Percentiles rank a stretch among this genome's conserved stretches.
Conservation (phyloP, 352 stramenopile genomes). For the Peronosclerospora sorghi region DNA sequence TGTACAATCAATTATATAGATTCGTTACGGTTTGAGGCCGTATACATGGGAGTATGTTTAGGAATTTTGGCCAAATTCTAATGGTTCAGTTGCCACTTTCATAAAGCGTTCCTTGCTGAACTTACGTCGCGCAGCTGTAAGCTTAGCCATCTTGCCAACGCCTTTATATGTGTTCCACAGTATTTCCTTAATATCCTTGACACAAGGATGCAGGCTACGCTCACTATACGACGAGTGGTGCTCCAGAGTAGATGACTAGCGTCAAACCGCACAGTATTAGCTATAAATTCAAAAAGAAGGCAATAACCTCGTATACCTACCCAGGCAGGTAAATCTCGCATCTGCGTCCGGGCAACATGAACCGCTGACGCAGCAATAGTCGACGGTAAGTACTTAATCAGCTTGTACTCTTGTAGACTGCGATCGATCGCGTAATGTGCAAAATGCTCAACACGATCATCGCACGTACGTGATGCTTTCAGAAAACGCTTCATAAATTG, state of each 20-base stretch:
- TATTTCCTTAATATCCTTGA: conserved; percentile 74
- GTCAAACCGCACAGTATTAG: conserved; percentile 3
- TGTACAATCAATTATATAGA: conserved; percentile 29
- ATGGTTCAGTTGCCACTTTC: conserved; percentile 47
- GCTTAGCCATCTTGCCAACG: conserved; percentile 63
- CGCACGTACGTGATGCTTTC: conserved; percentile 62
- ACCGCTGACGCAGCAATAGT: conserved; percentile 94
- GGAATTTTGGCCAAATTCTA: conserved; percentile 37
- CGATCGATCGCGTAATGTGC: conserved; percentile 97
- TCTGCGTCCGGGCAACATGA: conserved; percentile 88
- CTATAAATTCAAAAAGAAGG: background rate
- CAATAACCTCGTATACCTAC: conserved; percentile 25
- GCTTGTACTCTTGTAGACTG: conserved; percentile 96
- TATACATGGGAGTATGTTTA: conserved; percentile 13
- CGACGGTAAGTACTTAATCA: conserved; percentile 96
- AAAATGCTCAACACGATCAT: conserved; percentile 79
- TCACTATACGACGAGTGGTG: conserved; percentile 78
- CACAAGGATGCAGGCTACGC: conserved; percentile 33
- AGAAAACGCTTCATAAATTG: conserved; percentile 84
- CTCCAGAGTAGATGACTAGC: conserved; percentile 58
- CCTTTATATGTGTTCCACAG: conserved; percentile 61
- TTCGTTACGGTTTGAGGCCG: conserved; percentile 11
- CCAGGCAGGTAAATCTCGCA: conserved; percentile 64
- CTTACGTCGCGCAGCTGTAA: conserved; percentile 75
- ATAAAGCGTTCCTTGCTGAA: conserved; percentile 80